phyloP scores from a whole-genome alignment of 2,329 filamentous ascomycete genomes.

The Monosporascus sp. region DNA sequence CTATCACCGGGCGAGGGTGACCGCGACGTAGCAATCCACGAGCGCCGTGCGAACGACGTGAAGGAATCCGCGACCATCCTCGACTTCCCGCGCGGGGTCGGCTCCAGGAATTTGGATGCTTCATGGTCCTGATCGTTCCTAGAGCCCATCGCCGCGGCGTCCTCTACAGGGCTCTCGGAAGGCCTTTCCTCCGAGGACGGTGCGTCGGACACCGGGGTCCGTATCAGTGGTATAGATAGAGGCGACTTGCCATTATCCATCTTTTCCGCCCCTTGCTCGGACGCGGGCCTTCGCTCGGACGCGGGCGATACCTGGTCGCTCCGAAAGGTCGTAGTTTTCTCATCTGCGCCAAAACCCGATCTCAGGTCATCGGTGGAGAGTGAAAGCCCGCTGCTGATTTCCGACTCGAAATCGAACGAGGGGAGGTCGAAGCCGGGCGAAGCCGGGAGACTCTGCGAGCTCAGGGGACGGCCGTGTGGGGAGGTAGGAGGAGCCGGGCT shows the following conservation, averaged over 20 bases:
- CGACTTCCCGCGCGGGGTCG: constrained; percentile 28
- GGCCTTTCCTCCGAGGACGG: constrained; percentile 27
- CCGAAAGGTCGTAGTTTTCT: constrained; percentile 15
- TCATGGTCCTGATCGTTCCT: constrained; percentile 2
- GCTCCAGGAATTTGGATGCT: constrained; percentile 19
- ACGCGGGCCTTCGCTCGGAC: constrained; percentile 20
- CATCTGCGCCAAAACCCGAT: constrained; percentile 18
- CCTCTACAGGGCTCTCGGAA: constrained; percentile 7
- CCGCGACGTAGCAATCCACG: constrained; percentile 45
- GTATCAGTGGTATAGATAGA: constrained; percentile 45
- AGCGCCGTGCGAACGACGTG: constrained; percentile 43
- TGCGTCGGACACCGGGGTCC: constrained; percentile 44
- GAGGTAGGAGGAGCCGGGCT: background rate
- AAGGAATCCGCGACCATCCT: constrained; percentile 40
- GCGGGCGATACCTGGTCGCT: constrained; percentile 18
- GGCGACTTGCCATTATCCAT: constrained; percentile 39
- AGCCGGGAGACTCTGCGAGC: constrained; percentile 29
- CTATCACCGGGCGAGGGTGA: constrained; percentile 39
- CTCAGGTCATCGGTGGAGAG: constrained; percentile 26
- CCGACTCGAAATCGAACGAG: constrained; percentile 44
- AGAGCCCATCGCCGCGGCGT: constrained; percentile 14
- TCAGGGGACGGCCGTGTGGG: constrained; percentile 15
- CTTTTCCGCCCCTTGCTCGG: constrained; percentile 19
- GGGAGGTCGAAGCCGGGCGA: constrained; percentile 45
- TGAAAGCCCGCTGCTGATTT: constrained; percentile 42